Evolutionary conservation across 257 asterid genomes (phyloP), one percentile per base, ranked within the genome.

Genomic region (Craterostigma plantagineum): DNA sequence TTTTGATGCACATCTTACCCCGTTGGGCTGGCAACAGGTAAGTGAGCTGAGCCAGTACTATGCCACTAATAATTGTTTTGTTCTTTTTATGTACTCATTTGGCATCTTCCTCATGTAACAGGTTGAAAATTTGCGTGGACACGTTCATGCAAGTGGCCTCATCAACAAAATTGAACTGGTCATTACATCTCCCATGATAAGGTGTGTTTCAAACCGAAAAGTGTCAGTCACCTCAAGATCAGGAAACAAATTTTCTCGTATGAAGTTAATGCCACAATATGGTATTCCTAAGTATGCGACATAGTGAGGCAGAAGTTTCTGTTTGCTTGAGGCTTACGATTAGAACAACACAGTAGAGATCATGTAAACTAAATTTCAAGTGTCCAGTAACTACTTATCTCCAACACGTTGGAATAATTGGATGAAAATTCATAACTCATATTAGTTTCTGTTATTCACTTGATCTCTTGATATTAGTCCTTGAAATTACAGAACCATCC

Each of bases 1-100:
- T 64, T 79, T 83, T 57, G 95, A 83, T 60, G 95, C 95, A n/a
- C 72, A 79, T n/a, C 69, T 83, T 51, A 83, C 95, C 58, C 77
- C 69, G 51, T 62, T 83, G 57, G 95, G 95, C 42, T 83, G 95
- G 93, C 72, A 76, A 62, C 95, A 83, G 81, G 95, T 83, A 35
- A 38, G 64, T 45, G 43, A 10, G 43, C 39, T 47, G 42, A 18
- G 56, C 8, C 14, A 42, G 52, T 39, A 23, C 35, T 50, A 40
- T 37, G 18, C 53, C 16, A 49, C 38, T 23, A 23, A 23, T 23
- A 2, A 23, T 14, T 30, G 10, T 15, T 46, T 33, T 18, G 42
- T 49, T 3, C 17, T 42, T 13, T 37, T 52, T n/a, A n/a, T n/a
- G n/a, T n/a, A n/a, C n/a, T n/a, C n/a, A n/a, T n/a, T n/a, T n/a